Evolutionary conservation across 2,329 filamentous ascomycete genomes (phyloP), one percentile per base, ranked within the genome.

Genomic region (Cladobotryum mycophilum): DNA sequence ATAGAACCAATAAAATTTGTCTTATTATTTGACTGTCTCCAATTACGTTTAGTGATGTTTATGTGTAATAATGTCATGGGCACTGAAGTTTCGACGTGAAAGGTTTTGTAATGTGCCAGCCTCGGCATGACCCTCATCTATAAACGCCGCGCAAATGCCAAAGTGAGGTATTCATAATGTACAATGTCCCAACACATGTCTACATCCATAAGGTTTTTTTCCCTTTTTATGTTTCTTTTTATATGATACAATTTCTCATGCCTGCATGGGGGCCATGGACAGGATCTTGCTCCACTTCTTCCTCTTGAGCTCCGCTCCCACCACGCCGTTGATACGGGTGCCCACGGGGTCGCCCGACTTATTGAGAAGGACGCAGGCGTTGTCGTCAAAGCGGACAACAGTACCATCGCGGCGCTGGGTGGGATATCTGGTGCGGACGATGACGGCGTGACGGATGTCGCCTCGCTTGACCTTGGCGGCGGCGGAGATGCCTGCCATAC

Each of bases 241-340:
- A 20, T 20, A 20, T 20, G 20, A 20, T 20, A 20, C 5, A 20
- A 38, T 9, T n/a, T n/a, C 36, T 38, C 13, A 81, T 36, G 74
- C 79, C 61, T 82, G 76, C 72, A 79, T 78, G 18, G 93, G 92
- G 49, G 93, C 93, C 79, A 99, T 81, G 60, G 89, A 95, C 66
- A 99, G 72, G 63, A 99, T 97, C 81, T 97, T 99, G 63, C 90
- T 95, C 93, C 93, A 99, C 74, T 95, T 86, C 78, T 88, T 93
- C 67, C 88, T 82, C 67, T 88, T 84, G 69, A 99, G 72, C 75
- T 99, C 93, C 30, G 84, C 80, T 53, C 90, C 93, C 41, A 99
- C 93, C 41, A 97, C 82, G 58, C 91, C 89, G 70, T 89, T 95
- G 75, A 96, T 81, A 67, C 93, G 85, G 14, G 88, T 90, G 47